A percentile compares a stretch with the other conserved stretches of the same genome.
These are phyloP conservation scores for Lagerstroemia speciosa DNA, from an alignment of 345 rosid species.

Conservation along the genomic window DNA sequence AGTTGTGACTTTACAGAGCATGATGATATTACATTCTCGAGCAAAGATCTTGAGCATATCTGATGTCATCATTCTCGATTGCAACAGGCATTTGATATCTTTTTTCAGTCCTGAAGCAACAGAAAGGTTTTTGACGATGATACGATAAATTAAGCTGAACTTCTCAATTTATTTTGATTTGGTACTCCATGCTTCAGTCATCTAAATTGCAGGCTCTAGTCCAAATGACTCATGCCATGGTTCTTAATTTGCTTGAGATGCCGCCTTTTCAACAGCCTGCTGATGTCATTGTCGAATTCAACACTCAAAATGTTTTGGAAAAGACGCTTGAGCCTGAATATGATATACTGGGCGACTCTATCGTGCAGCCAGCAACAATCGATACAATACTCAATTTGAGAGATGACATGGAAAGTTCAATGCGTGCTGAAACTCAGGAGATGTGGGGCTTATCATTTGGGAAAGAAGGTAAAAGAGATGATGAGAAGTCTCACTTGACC, in stretches of 20 bases:
- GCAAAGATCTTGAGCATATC: background rate
- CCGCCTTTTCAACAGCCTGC: background rate
- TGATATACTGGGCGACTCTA: background rate
- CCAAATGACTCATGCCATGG: background rate
- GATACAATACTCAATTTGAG: background rate
- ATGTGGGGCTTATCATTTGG: background rate
- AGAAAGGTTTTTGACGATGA: background rate
- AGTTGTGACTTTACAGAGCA: background rate
- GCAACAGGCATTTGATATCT: background rate
- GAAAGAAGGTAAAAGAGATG: conserved; percentile 2
- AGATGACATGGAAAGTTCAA: background rate
- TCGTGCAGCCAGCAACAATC: background rate
- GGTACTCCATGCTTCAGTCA: background rate
- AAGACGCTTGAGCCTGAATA: background rate
- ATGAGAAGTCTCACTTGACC: conserved; percentile 12
- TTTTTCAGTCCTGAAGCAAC: background rate
- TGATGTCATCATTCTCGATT: background rate
- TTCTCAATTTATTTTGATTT: background rate
- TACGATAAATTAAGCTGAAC: background rate
- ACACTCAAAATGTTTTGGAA: background rate
- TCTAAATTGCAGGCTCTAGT: background rate
- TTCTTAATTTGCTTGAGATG: background rate
- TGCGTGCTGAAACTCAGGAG: background rate
- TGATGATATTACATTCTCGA: background rate
- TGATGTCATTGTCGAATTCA: background rate